These are phyloP conservation scores for Vitis rotundifolia DNA, from an alignment of 164 flowering plant species.

Conservation along the genomic window DNA sequence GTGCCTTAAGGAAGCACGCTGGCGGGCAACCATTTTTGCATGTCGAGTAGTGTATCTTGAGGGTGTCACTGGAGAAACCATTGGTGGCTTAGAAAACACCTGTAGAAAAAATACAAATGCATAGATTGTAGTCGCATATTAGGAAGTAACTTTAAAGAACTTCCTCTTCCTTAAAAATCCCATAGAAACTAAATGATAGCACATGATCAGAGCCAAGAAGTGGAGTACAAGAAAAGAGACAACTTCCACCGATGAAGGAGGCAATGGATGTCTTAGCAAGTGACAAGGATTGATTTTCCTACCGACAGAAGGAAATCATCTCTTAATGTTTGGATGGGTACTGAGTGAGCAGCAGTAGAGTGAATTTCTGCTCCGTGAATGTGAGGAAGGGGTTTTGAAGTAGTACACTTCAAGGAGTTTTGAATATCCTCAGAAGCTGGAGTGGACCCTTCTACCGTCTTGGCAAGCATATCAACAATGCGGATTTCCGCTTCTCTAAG, in stretches of 20 bases:
- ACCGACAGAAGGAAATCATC: neutral
- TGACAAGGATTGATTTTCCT: neutral
- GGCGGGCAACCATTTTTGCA: neutral
- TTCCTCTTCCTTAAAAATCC: no score
- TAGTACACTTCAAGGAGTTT: neutral
- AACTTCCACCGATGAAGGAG: neutral
- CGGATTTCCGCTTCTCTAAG: neutral
- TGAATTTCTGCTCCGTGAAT: neutral
- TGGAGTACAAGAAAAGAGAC: no score
- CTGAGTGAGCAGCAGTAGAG: neutral
- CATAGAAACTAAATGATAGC: no score
- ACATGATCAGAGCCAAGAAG: no score
- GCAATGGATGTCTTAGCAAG: neutral
- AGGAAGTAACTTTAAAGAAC: no score
- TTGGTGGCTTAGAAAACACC: neutral
- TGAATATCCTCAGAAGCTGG: neutral
- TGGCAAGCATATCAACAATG: neutral
- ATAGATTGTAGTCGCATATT: no score
- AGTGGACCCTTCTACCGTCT: neutral
- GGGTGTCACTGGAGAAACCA: neutral
- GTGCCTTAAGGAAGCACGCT: neutral
- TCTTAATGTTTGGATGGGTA: neutral
- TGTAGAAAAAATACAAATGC: neutral
- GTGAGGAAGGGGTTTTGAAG: neutral
- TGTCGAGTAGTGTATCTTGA: neutral